phyloP scores from a whole-genome alignment of 768 basidiomycete genomes.

The Tulasnella sp. region DNA sequence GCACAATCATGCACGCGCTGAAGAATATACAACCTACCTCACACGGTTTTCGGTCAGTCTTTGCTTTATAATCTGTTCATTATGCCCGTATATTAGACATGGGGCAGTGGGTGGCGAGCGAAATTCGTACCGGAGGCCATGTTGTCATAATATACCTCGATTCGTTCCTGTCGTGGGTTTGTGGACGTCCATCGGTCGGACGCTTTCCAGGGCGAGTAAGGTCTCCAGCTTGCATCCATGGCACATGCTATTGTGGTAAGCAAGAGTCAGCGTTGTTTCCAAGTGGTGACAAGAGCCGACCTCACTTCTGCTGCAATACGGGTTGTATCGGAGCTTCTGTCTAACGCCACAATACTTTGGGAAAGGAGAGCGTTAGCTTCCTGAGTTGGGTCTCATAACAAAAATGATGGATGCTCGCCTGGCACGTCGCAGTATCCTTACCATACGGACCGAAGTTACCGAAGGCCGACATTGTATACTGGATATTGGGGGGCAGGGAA shows the following conservation, averaged over 20 bases:
- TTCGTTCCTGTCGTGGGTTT: too few species aligned
- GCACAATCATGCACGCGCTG: too few species aligned
- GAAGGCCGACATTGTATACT: neutral
- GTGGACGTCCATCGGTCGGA: too few species aligned
- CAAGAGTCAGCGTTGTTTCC: neutral
- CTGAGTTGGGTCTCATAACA: neutral
- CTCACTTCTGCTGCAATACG: neutral
- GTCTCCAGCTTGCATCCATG: neutral
- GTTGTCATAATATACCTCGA: too few species aligned
- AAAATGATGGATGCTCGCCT: neutral
- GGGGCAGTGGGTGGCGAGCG: too few species aligned
- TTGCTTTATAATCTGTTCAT: too few species aligned
- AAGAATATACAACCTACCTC: too few species aligned
- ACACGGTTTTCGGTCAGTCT: too few species aligned
- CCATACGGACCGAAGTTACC: neutral
- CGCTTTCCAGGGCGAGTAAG: neutral
- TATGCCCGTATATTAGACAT: too few species aligned
- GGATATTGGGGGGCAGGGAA: too few species aligned
- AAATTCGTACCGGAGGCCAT: too few species aligned
- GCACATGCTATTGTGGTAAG: neutral
- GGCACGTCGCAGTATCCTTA: neutral
- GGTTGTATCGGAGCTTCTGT: neutral
- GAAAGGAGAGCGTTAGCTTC: neutral
- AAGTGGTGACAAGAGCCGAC: neutral
- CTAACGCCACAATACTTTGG: neutral